Base-by-base conservation (phyloP, 2,329 filamentous ascomycete genomes). In the Drechslera avenae region DNA sequence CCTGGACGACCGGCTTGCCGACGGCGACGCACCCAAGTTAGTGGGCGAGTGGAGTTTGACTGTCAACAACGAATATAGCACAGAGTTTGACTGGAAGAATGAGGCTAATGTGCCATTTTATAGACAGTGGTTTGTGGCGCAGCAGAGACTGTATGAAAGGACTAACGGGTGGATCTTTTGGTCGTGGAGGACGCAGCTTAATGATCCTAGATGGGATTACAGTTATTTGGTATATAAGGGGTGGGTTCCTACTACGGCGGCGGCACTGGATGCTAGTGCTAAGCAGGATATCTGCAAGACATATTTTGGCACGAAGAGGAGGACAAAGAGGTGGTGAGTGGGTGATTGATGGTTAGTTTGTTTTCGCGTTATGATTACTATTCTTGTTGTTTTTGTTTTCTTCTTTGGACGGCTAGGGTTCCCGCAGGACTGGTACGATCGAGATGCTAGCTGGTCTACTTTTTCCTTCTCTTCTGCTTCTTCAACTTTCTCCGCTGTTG, bases 21-120 rank as follows among this genome's bases (percentile, higher is more conserved):
- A 78, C 19, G 35, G 30, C 30, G 49, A 64, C 19, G 59, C 51
- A 34, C 79, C 81, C 3, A 77, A 78, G 12, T 74, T 85, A 14
- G 78, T 86, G 2, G 83, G 83, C n/a, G 84, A 87, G 63, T 87
- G 81, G 78, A 80, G 78, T 34, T 67, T 87, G 4, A 78, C 76
- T 21, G 76, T 82, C 2, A 64, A 78, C n/a, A 71, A 81, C 9
- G 72, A 84, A 62, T 73, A 71, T 62, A 78, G 64, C 2, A 55
- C 62, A 3, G 78, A 74, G 32, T 84, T 78, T 74, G 62, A 77
- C 63, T 68, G 63, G 46, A 40, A 44, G 6, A 47, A 43, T 0
- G 17, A 53, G 3, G 66, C 65, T 5, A 74, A 76, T 18, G 56
- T 63, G 36, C 70, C 67, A 0, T 87, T 85, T 67, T 87, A 86